These are phyloP conservation scores for Testicularia cyperi DNA, from an alignment of 1,284 basidiomycete genomes.

Conservation along the genomic window DNA sequence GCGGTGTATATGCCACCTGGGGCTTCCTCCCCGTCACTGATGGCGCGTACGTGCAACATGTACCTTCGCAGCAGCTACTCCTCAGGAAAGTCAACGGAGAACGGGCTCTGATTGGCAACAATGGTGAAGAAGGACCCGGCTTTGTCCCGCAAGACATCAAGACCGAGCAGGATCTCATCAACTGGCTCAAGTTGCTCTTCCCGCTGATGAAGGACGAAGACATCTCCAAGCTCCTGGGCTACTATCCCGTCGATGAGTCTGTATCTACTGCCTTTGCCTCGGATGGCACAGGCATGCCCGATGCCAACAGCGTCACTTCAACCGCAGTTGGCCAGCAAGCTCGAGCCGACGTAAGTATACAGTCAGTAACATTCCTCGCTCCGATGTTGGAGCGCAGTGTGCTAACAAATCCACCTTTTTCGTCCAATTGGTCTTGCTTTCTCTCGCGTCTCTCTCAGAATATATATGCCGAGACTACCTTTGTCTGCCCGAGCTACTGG, in stretches of 20 bases:
- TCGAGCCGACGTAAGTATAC: constrained; percentile 11
- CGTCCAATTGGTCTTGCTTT: no score
- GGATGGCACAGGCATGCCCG: constrained; percentile 9
- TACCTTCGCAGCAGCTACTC: constrained; percentile 9
- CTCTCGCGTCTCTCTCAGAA: no score
- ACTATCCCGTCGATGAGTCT: constrained; percentile 12
- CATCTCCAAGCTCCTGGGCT: constrained; percentile 7
- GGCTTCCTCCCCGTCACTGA: constrained; percentile 26
- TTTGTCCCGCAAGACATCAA: constrained; percentile 12
- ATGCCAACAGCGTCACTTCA: constrained; percentile 16
- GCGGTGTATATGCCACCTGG: constrained; percentile 14
- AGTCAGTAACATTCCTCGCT: no score
- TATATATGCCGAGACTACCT: constrained; percentile 28
- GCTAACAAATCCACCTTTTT: no score
- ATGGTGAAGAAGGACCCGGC: constrained; percentile 13
- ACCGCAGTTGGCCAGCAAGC: constrained; percentile 16
- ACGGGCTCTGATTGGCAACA: constrained; percentile 20
- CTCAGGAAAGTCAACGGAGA: constrained; percentile 12
- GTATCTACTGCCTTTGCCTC: constrained; percentile 13
- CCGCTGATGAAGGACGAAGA: constrained; percentile 11
- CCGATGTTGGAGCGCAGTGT: no score
- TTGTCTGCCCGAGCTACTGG: constrained; percentile 34
- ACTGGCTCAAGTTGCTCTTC: constrained; percentile 9
- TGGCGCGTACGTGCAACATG: constrained; percentile 6
- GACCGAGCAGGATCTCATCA: constrained; percentile 6